phyloP scores from a whole-genome alignment of 148 eudicot species.

The Agrostemma githago region DNA sequence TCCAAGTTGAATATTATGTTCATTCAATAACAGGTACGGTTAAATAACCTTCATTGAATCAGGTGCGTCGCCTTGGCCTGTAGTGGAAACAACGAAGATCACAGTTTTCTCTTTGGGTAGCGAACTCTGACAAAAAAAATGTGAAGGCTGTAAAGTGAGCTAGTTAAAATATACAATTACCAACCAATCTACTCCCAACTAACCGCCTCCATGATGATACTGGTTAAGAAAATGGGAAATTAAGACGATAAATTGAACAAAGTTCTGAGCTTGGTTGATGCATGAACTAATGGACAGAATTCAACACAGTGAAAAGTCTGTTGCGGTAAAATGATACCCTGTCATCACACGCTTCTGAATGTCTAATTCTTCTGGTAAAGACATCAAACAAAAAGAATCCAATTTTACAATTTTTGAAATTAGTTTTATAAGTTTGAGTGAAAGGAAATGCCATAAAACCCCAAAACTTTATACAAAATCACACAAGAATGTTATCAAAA shows the following conservation, averaged over 20 bases:
- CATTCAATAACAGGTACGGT: not conserved
- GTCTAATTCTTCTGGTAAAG: not conserved
- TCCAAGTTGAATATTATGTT: not conserved
- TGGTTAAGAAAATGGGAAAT: not conserved
- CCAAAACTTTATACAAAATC: not conserved
- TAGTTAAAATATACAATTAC: not conserved
- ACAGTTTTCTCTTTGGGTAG: conserved; percentile 46
- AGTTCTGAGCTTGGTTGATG: not conserved
- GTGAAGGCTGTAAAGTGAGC: not conserved
- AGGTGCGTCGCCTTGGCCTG: conserved; percentile 95
- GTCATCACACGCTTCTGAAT: not conserved
- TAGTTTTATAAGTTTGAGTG: not conserved
- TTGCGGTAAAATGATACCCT: not conserved
- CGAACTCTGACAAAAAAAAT: conserved; percentile 37
- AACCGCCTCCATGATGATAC: not conserved
- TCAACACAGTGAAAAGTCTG: not conserved
- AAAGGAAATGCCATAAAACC: not conserved
- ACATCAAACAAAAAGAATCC: not conserved
- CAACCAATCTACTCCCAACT: not conserved
- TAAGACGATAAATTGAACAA: not conserved
- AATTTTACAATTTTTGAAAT: not conserved
- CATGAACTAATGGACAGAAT: not conserved
- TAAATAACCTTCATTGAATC: conserved; percentile 78
- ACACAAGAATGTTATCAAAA: not conserved
- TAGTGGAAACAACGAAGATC: conserved; percentile 86